These are phyloP conservation scores for Euphorbia celastroides DNA, from an alignment of 441 rosid genomes.

Conservation along the genomic window DNA sequence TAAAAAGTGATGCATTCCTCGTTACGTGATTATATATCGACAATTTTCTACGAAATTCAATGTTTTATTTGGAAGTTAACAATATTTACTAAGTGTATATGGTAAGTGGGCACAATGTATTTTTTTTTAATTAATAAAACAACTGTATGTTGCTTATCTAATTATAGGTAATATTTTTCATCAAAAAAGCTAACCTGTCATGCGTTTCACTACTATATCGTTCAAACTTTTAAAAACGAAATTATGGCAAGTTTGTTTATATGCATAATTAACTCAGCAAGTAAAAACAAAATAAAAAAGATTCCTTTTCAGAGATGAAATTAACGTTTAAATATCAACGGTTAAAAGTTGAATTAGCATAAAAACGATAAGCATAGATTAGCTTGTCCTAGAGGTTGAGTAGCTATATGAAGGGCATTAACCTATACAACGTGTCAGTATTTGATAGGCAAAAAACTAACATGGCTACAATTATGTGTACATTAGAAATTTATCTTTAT, in stretches of 20 bases:
- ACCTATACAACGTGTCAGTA: background rate
- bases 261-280: background rate
- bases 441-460: background rate
- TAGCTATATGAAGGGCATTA: background rate
- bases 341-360: background rate
- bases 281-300: background rate
- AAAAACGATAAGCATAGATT: background rate
- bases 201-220: background rate
- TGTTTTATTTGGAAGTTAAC: no score
- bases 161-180: no score
- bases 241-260: background rate
- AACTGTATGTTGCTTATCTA: no score
- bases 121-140: no score
- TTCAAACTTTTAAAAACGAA: no score
- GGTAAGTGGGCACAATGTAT: no score
- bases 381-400: background rate
- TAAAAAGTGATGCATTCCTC: no score
- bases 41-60: no score
- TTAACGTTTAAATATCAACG: background rate
- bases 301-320: background rate
- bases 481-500: background rate
- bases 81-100: no score
- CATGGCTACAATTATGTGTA: background rate
- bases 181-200: no score
- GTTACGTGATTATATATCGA: no score